phyloP scores from a whole-genome alignment of 768 basidiomycete genomes.

The Mycena maculata region DNA sequence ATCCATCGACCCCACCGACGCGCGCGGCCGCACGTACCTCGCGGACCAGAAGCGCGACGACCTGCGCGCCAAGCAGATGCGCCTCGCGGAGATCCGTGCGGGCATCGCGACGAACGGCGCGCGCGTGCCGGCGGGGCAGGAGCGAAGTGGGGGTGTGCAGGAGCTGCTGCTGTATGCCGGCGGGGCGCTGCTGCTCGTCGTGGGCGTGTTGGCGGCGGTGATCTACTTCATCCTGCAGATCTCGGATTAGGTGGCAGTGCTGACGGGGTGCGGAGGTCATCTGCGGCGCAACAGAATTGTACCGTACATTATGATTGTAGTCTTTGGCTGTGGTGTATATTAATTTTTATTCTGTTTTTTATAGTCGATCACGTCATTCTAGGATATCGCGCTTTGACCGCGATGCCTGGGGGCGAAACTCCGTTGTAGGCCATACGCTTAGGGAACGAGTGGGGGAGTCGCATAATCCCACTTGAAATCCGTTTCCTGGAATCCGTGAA shows the following conservation, averaged over 20 bases:
- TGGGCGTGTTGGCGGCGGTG: neutral
- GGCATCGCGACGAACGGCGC: neutral
- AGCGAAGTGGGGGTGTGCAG: neutral
- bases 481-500: too few species aligned
- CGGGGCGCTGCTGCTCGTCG: neutral
- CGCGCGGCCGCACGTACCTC: conserved; percentile 64
- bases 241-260: conserved; percentile 22
- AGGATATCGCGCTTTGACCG: too few species aligned
- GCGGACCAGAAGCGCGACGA: conserved; percentile 57
- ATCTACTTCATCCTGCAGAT: conserved; percentile 13
- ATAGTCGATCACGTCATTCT: too few species aligned
- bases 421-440: too few species aligned
- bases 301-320: too few species aligned
- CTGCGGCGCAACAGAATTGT: too few species aligned
- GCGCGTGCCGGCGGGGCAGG: neutral
- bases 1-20: conserved; percentile 62
- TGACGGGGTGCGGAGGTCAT: too few species aligned
- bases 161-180: conserved; percentile 5
- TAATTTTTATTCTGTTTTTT: too few species aligned
- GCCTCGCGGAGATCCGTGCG: conserved; percentile 40
- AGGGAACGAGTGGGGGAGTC: too few species aligned
- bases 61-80: conserved; percentile 46
- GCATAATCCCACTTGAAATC: too few species aligned
- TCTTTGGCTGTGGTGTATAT: too few species aligned
- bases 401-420: too few species aligned